Base-by-base conservation (phyloP, 1,139 yeast species). In the Taphrina deformans region DNA sequence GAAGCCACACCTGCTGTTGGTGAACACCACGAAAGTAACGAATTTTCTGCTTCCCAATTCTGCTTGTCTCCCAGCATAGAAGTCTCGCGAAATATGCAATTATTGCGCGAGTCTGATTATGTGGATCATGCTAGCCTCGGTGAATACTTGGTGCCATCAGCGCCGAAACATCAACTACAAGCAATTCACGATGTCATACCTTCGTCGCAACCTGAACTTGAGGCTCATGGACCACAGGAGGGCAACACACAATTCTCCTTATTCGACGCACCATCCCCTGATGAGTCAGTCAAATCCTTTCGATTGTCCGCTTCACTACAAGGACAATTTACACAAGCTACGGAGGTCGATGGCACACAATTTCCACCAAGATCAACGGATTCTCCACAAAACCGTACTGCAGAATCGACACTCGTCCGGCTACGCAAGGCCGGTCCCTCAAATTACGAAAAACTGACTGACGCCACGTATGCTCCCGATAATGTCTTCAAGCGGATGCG, bases 231-330 rank as follows among this genome's bases (percentile, higher is more conserved):
- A 12, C 3, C 56, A 12, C 51, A 56, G 12, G 23, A n/a, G 29
- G 26, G 5, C 33, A 51, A 60, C 29, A 65, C 67, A 24, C 68
- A 64, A 18, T 44, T 65, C 14, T 66, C 68, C 10, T 33, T 66
- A 63, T 66, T 59, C 51, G 68, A 38, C 18, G 65, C 67, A 12
- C 62, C 67, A 2, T 59, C 65, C 10, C 62, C 63, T 23, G 67
- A 59, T 51, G 56, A 16, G 12, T n/a, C 31, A 21, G 55, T 26
- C 24, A 10, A 18, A n/a, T 24, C 24, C 4, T 9, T 55, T 21
- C 26, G 41, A 9, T n/a, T 45, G 4, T 14, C 38, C 23, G 40
- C 27, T 9, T 41, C 41, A 24, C 27, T 24, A 14, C 38, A 18
- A 21, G 27, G 48, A 14, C 38, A 62, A 29, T 53, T 48, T 23